Evolutionary conservation across 371 early-diverging fungal species (phyloP).

Genomic region (Furculomyces boomerangus): DNA sequence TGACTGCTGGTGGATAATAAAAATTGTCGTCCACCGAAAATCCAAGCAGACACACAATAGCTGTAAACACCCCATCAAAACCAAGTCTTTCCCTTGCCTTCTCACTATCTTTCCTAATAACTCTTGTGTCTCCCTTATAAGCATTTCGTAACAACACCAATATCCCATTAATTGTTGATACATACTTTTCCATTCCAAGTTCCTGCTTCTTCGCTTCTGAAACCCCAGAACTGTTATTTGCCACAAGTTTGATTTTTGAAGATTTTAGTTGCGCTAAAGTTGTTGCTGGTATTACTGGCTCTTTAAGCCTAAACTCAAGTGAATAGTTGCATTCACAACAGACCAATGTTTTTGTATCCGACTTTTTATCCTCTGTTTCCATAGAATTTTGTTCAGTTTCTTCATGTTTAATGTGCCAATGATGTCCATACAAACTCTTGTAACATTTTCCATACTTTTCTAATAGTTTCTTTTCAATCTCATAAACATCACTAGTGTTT

Average conservation of each 20-base stretch:
- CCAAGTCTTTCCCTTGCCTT: slow-evolving; percentile 9
- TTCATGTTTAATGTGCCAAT: background rate
- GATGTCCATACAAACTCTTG: background rate
- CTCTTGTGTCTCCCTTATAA: slow-evolving; percentile 7
- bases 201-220: background rate
- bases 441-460: background rate
- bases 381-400: background rate
- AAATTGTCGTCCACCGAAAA: slow-evolving; percentile 6
- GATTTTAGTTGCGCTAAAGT: background rate
- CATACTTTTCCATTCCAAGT: background rate
- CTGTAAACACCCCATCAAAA: slow-evolving; percentile 14
- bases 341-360: background rate
- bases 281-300: background rate
- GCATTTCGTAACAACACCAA: slow-evolving; percentile 8
- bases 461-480: background rate
- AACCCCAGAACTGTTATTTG: background rate
- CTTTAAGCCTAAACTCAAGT: background rate
- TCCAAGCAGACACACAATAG: slow-evolving; percentile 12
- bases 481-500: background rate
- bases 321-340: background rate
- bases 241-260: background rate
- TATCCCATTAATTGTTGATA: background rate
- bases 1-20: slow-evolving; percentile 12
- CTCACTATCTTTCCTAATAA: slow-evolving; percentile 6
- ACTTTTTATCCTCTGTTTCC: background rate